Evolutionary conservation across 192 early-diverging fungal genomes (phyloP).

Genomic region (Backusella circina): DNA sequence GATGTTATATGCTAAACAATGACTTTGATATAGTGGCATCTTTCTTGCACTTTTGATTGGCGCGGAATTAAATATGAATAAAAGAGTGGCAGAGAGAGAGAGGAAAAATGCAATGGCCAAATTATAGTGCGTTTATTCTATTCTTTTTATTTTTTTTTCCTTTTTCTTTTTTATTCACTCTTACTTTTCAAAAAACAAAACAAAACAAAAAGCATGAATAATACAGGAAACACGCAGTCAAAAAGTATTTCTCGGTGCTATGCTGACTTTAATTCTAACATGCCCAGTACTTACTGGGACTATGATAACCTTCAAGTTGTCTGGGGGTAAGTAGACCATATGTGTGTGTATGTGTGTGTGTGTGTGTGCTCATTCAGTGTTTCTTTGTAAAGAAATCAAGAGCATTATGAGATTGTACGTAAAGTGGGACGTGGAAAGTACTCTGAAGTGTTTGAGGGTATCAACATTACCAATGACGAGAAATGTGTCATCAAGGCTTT

Average conservation of each 20-base stretch:
- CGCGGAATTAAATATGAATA: neutral
- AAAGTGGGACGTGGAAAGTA: slow-evolving; percentile 99
- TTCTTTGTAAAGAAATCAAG: slow-evolving; percentile 87
- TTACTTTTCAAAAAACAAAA: neutral
- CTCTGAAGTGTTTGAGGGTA: slow-evolving; percentile 98
- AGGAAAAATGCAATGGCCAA: neutral
- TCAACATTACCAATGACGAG: slow-evolving; percentile 80
- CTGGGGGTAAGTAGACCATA: slow-evolving; percentile 72
- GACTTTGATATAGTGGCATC: neutral
- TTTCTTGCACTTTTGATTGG: neutral
- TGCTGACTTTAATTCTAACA: slow-evolving; percentile 79
- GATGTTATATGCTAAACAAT: neutral
- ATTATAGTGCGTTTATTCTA: neutral
- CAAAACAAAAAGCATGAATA: neutral
- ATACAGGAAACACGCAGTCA: neutral
- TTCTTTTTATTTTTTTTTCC: neutral
- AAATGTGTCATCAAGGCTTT: slow-evolving; percentile 98
- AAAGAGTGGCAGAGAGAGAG: neutral
- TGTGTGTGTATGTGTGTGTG: no score
- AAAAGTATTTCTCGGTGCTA: slow-evolving; percentile 78
- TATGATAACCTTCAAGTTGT: slow-evolving; percentile 91
- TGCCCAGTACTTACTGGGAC: slow-evolving; percentile 91
- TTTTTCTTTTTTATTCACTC: neutral
- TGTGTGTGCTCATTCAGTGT: no score
- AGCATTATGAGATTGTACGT: slow-evolving; percentile 96